Base-by-base conservation (phyloP, 2,329 filamentous ascomycete species). In the Tympanopsis confertula region DNA sequence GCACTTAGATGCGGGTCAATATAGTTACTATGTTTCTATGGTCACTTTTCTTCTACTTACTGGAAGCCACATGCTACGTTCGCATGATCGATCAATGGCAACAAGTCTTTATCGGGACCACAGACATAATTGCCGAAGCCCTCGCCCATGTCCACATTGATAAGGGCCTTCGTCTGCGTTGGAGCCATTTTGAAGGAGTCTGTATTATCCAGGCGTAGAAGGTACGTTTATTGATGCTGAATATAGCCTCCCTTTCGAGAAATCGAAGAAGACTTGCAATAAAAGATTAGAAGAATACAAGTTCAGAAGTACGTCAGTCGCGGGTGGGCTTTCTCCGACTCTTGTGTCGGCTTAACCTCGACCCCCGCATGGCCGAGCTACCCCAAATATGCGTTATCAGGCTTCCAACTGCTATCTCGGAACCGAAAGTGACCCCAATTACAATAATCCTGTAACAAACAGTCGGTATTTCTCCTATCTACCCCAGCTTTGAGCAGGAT, bases 41-140 rank as follows among this genome's bases (percentile, higher is more conserved):
- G n/a, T n/a, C n/a, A n/a, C n/a, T n/a, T n/a, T n/a, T n/a, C 18
- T n/a, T 12, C 5, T 2, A 42, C 45, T 44, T 37, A 47, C 48
- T 74, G 71, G 42, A 74, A 72, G 5, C 69, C 69, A 45, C 72
- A 78, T 12, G 73, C 73, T 7, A 78, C 53, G 45, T 78, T 78
- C 24, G 73, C 74, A 50, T 71, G 63, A 47, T 77, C 72, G 43
- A 78, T 74, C 41, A 75, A 54, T 3, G 72, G 71, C 28, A 78
- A 64, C 10, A 78, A 54, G 39, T 76, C 69, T 32, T 69, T 64
- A 43, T 78, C 74, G 4, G 72, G 71, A 5, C 71, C 72, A 42
- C 58, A 61, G 35, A 47, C 47, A 49, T 56, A 65, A 38, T 66
- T 66, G 26, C 65, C 64, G 38, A 56, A 51, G 39, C 51, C 65